Evolutionary conservation across 345 rosid genomes (phyloP).

Genomic region (Salix caprea): DNA sequence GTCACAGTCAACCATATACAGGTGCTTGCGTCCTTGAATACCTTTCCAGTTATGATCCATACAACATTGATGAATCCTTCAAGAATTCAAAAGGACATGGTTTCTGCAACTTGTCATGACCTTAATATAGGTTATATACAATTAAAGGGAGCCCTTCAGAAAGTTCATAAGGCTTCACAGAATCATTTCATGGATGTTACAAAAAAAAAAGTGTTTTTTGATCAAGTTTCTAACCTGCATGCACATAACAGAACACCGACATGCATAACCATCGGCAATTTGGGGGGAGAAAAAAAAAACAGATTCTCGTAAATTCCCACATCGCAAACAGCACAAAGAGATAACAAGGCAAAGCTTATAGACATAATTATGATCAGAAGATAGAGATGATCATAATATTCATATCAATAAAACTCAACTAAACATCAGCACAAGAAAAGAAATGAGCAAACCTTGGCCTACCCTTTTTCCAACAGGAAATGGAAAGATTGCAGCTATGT

Average conservation of each 20-base stretch:
- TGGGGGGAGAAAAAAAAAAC: not conserved
- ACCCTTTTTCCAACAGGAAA: conserved; percentile 2
- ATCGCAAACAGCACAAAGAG: not conserved
- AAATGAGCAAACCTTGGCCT: conserved; percentile 3
- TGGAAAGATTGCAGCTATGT: not conserved
- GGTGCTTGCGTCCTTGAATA: not conserved
- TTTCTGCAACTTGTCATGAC: not conserved
- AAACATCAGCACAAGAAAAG: not conserved
- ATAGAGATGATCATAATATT: no score
- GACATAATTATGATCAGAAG: no score
- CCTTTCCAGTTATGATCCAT: not conserved
- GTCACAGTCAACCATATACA: not conserved
- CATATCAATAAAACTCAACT: no score
- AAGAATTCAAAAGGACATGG: not conserved
- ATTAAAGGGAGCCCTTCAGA: not conserved
- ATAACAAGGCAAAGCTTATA: not conserved
- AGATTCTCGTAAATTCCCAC: not conserved
- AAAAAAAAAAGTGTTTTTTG: no score
- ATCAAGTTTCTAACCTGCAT: no score
- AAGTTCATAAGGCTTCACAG: not conserved
- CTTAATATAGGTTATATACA: not conserved
- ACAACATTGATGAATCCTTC: not conserved
- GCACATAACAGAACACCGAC: not conserved
- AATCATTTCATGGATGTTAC: not conserved
- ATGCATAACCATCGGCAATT: not conserved